Evolutionary conservation across 768 basidiomycete species (phyloP).

Genomic region (Collybia sp.): DNA sequence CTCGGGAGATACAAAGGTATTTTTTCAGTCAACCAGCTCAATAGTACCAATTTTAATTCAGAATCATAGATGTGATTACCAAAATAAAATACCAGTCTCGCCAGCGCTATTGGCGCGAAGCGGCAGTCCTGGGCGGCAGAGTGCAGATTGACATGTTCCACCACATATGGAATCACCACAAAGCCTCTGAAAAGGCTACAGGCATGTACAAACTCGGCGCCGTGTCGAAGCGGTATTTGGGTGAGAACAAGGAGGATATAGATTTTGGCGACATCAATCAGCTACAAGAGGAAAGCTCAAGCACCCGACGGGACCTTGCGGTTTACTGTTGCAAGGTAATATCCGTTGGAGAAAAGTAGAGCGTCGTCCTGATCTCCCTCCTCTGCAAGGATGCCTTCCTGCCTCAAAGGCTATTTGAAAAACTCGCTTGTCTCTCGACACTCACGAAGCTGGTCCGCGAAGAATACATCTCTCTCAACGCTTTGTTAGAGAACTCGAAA

Average conservation of each 20-base stretch:
- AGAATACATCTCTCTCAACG: background rate
- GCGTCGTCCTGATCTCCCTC: background rate
- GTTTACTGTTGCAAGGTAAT: conserved; percentile 14
- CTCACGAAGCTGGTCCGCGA: background rate
- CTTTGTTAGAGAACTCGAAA: background rate
- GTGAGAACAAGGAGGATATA: conserved; percentile 14
- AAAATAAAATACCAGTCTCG: background rate
- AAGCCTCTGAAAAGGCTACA: background rate
- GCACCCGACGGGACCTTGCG: conserved; percentile 8
- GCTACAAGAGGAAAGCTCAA: conserved; percentile 8
- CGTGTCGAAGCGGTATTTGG: conserved; percentile 6
- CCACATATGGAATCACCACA: conserved; percentile 2
- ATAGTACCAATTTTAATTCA: background rate
- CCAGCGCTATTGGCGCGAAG: background rate
- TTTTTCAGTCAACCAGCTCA: background rate
- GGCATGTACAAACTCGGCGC: conserved; percentile 4
- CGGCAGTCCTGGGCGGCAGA: conserved; percentile 4
- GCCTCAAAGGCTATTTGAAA: conserved; percentile 7
- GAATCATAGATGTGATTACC: background rate
- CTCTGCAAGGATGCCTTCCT: conserved; percentile 11
- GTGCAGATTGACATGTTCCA: conserved; percentile 9
- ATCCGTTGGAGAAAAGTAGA: background rate
- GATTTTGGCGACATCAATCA: conserved; percentile 7
- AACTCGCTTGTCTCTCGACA: conserved; percentile 5
- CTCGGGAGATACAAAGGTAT: conserved; percentile 6